Conservation (phyloP, 352 stramenopile genomes). For the Phytophthora capsici region DNA sequence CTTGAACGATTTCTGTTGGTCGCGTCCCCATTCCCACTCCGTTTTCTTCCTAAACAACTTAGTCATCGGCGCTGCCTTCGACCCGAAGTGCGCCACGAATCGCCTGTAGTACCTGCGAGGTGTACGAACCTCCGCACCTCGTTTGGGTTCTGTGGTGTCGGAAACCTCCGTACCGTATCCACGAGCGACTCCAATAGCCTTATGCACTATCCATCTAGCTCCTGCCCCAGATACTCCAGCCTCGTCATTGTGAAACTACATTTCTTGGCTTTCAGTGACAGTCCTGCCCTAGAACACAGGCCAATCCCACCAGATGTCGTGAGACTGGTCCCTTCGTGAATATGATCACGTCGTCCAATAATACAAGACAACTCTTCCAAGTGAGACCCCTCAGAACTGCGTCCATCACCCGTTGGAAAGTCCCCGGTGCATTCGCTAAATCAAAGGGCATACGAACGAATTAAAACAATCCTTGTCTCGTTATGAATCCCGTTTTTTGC, state of each 20-base stretch:
- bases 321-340: not conserved
- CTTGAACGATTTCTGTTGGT: conserved; percentile 24
- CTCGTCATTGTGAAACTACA: conserved; percentile 15
- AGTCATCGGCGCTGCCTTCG: conserved; percentile 15
- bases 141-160: not conserved
- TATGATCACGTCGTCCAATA: not conserved
- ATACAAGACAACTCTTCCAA: not conserved
- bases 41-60: conserved; percentile 24
- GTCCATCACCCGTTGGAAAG: not conserved
- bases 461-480: not conserved
- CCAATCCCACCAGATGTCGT: not conserved
- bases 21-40: conserved; percentile 26
- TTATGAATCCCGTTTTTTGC: not conserved
- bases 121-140: conserved; percentile 31
- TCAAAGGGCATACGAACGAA: not conserved
- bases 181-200: conserved; percentile 5
- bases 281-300: not conserved
- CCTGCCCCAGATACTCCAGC: conserved; percentile 34
- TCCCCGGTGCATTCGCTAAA: not conserved
- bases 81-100: conserved; percentile 26
- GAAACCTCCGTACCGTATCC: conserved; percentile 9
- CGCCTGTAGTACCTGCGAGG: conserved; percentile 37
- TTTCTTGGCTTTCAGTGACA: conserved; percentile 20
- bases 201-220: conserved; percentile 17
- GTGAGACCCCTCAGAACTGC: not conserved